Base-by-base conservation (phyloP, 495 filamentous ascomycete genomes). In the Penicillium daleae region DNA sequence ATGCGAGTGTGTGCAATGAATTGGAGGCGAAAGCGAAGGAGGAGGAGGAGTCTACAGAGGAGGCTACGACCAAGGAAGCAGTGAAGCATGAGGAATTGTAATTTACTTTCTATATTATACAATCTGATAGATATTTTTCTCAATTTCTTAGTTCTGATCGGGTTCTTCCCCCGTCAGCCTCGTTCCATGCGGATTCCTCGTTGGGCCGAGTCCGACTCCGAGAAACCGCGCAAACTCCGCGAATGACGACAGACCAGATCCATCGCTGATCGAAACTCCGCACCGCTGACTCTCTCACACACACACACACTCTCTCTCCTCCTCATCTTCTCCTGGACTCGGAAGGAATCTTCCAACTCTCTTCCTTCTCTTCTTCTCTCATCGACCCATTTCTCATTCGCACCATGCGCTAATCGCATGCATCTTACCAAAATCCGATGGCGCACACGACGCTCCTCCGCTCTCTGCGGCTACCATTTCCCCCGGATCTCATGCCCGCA, bases 1-100 rank as follows among this genome's bases (percentile, higher is more conserved):
- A 80, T 68, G 76, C 78, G 42, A 69, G 68, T 29, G 76, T 74
- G 48, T 80, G 78, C 62, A 66, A 74, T 60, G 35, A 63, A 12
- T 60, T 77, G 60, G 65, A 33, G 27, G 12, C 26, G 27, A 24
- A 22, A 3, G 3, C 9, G 27, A 46, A 17, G 3, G 46, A 40
- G 21, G 32, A 59, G 48, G 55, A 44, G 31, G n/a, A n/a, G n/a
- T n/a, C n/a, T 40, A 27, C 21, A 13, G 56, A 50, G 26, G 42
- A 58, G 21, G 12, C 32, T n/a, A 12, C 8, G 6, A 12, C 17
- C 5, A n/a, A 13, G 51, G 51, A 54, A 33, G 8, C 9, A 13
- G 17, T 17, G 17, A 59, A 70, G 17, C 67, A 72, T 62, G 72
- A 74, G 40, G 70, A 72, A 31, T 55, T 71, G 60, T 73, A 22